Evolutionary conservation across 768 basidiomycete species (phyloP).

Genomic region (Lentinus brumalis): DNA sequence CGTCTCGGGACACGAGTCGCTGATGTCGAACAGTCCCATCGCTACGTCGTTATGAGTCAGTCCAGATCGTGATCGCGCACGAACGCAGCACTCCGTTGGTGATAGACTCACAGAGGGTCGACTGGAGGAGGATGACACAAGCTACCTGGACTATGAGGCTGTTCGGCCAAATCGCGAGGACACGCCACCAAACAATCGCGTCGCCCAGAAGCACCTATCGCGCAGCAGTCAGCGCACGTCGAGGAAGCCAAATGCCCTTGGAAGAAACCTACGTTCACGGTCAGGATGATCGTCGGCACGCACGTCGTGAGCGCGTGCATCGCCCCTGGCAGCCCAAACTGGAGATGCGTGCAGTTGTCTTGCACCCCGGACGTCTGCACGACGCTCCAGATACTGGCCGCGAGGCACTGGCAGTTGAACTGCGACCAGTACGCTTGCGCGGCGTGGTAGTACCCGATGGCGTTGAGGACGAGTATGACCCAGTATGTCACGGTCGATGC

Average conservation of each 20-base stretch:
- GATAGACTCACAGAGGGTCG: neutral
- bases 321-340: neutral
- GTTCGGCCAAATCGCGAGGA: neutral
- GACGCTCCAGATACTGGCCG: too few species aligned
- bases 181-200: conserved; percentile 3
- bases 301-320: neutral
- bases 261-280: neutral
- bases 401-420: neutral
- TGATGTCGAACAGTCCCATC: conserved; percentile 1
- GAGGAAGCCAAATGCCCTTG: neutral
- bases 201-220: neutral
- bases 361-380: neutral
- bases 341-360: neutral
- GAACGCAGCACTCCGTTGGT: too few species aligned
- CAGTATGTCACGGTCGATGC: neutral
- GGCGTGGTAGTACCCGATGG: neutral
- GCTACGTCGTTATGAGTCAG: neutral
- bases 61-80: neutral
- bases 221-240: neutral
- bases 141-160: neutral
- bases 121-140: neutral
- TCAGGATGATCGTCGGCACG: neutral
- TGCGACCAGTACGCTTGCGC: neutral
- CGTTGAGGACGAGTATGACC: neutral
- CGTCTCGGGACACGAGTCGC: neutral